Evolutionary conservation across 2,329 filamentous ascomycete genomes (phyloP).

Genomic region (Penicillium glabrum): DNA sequence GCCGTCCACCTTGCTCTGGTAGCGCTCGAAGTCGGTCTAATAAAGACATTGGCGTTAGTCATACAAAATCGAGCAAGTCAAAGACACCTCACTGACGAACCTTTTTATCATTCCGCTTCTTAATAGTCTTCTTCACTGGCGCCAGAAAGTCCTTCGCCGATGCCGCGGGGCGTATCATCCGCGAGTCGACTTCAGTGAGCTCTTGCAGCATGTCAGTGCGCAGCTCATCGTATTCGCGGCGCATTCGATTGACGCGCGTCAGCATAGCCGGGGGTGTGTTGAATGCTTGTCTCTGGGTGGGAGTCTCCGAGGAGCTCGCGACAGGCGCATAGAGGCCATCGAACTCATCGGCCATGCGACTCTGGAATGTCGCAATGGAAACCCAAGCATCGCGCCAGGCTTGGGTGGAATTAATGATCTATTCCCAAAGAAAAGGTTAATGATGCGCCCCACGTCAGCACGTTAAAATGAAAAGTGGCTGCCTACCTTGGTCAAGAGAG

Average conservation of each 20-base stretch:
- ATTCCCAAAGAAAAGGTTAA: not conserved
- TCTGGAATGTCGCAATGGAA: constrained; percentile 67
- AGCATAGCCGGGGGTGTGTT: constrained; percentile 64
- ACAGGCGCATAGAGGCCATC: constrained; percentile 76
- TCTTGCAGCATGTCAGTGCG: constrained; percentile 71
- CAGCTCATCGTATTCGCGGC: constrained; percentile 68
- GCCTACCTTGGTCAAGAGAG: constrained; percentile 68
- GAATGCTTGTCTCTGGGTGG: constrained; percentile 54
- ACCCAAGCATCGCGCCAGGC: constrained; percentile 79
- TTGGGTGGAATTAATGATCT: constrained; percentile 75
- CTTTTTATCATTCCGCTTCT: constrained; percentile 80
- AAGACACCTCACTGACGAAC: constrained; percentile 29
- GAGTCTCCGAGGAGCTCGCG: constrained; percentile 62
- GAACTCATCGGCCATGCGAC: constrained; percentile 65
- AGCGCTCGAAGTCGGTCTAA: constrained; percentile 75
- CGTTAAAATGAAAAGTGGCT: constrained; percentile 4
- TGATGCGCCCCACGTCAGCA: constrained; percentile 10
- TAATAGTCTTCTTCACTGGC: constrained; percentile 77
- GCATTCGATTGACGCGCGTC: constrained; percentile 64
- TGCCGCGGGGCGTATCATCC: constrained; percentile 68
- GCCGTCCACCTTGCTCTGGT: constrained; percentile 68
- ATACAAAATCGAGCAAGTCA: not conserved
- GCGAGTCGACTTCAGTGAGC: constrained; percentile 66
- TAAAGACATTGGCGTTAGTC: not conserved
- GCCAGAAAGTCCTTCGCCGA: constrained; percentile 68